Evolutionary conservation across 305 asterid genomes (phyloP), one percentile per base, ranked within the genome.

Genomic region (Stenogyne calaminthoides): DNA sequence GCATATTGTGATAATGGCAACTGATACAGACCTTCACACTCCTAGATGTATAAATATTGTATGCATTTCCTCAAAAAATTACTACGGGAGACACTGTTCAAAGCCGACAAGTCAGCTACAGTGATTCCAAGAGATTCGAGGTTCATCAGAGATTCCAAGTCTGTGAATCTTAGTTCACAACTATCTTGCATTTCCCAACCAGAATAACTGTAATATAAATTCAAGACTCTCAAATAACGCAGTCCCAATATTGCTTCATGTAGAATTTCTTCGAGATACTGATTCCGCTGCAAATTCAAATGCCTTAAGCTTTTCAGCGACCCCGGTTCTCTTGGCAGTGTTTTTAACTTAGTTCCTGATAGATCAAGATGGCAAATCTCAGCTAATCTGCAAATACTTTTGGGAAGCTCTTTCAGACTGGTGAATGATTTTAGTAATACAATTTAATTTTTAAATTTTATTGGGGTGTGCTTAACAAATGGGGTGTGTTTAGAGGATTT

Each of bases 211-310:
- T 84, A 84, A 18, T 84, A 84, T 66, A 84, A 76, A 72, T 84
- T 84, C 72, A 84, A 70, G 64, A 57, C 84, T 72, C 80, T 78
- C 78, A 84, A 54, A 34, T 74, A 76, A 74, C 52, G 68, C 14
- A 84, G 78, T 34, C 82, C 76, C 20, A 77, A 55, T 70, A 84
- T 73, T 56, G 83, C 76, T 46, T 76, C 74, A 18, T 65, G 68
- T 64, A 84, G 85, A 25, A 84, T 76, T 18, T 70, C 57, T 42
- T 57, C 64, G n/a, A 84, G 83, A 75, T 81, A 73, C 20, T 72
- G 82, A 51, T 72, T 84, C 19, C 88, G 83, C 64, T 84, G 88
- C 76, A 81, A 11, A 60, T 84, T 80, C 82, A 84, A 77, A 49
- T 81, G 85, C 69, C 61, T 74, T 32, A 84, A 52, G 15, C 64